phyloP scores from a whole-genome alignment of 2,329 filamentous ascomycete species.

The Escovopsis sp. region DNA sequence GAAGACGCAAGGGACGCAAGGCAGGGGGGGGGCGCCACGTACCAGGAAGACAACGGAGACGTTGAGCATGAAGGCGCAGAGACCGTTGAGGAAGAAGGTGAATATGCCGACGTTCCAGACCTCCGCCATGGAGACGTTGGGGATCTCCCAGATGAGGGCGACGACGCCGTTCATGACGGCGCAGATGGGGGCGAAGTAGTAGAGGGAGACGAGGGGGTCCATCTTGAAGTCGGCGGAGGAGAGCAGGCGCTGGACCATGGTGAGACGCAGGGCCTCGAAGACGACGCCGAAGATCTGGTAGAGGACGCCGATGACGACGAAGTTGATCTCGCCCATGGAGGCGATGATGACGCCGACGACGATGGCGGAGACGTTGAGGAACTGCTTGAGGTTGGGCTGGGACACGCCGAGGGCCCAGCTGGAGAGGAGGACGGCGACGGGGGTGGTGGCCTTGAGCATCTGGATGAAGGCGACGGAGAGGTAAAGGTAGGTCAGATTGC shows the following conservation, averaged over 20 bases:
- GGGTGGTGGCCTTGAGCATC: constrained; percentile 98
- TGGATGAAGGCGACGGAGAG: constrained; percentile 94
- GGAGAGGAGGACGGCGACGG: constrained; percentile 79
- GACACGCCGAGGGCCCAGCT: constrained; percentile 80
- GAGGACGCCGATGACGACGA: constrained; percentile 64
- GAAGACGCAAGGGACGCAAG: too few species aligned
- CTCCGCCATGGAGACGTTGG: constrained; percentile 51
- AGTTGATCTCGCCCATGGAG: constrained; percentile 89
- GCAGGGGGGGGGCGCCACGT: constrained; percentile 21
- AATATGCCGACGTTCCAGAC: constrained; percentile 58
- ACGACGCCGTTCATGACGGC: constrained; percentile 66
- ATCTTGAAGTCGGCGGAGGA: constrained; percentile 81
- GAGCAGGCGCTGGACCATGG: constrained; percentile 71
- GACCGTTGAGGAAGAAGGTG: constrained; percentile 60
- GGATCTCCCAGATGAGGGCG: constrained; percentile 59
- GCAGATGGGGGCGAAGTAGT: constrained; percentile 80
- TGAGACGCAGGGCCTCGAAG: constrained; percentile 70
- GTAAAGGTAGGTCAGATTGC: constrained; percentile 90
- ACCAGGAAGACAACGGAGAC: constrained; percentile 77
- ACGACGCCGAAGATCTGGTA: constrained; percentile 65
- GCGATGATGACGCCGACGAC: constrained; percentile 90
- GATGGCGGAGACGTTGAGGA: constrained; percentile 88
- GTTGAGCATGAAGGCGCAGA: constrained; percentile 67
- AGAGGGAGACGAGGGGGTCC: constrained; percentile 76
- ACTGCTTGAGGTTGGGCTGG: constrained; percentile 68